These are phyloP conservation scores for Cardamine resedifolia DNA, from an alignment of 345 rosid genomes.

Conservation along the genomic window DNA sequence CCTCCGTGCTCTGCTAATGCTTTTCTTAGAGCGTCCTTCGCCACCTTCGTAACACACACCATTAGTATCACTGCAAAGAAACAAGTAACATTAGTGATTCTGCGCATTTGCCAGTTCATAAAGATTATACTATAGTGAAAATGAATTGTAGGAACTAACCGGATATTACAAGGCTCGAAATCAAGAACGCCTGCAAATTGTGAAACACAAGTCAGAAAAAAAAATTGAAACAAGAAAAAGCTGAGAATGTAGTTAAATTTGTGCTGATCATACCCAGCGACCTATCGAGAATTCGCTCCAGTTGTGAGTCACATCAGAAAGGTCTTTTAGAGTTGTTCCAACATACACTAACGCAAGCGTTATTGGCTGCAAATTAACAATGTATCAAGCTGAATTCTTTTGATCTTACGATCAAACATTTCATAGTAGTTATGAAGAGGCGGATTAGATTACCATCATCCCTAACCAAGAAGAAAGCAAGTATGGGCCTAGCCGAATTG, in stretches of 20 bases:
- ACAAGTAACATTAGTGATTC: constrained; percentile 9
- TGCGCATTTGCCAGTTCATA: constrained; percentile 2
- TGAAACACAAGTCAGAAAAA: constrained; percentile 12
- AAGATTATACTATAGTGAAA: constrained; percentile 9
- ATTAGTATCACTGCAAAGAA: constrained; percentile 69
- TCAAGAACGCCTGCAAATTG: constrained; percentile 61
- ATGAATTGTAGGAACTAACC: constrained; percentile 48
- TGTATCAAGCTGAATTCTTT: constrained; percentile 21
- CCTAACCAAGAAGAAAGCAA: constrained; percentile 98
- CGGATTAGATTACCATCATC: constrained; percentile 70
- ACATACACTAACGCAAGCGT: constrained; percentile 83
- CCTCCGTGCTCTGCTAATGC: constrained; percentile 90
- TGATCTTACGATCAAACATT: background rate
- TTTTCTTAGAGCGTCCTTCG: constrained; percentile 76
- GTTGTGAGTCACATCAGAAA: constrained; percentile 97
- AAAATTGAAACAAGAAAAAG: background rate
- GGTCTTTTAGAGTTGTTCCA: constrained; percentile 97
- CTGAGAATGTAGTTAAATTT: background rate
- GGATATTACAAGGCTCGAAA: constrained; percentile 67
- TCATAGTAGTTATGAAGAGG: background rate
- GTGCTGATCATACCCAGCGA: constrained; percentile 70
- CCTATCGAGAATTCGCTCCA: constrained; percentile 86
- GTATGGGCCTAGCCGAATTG: constrained; percentile 74
- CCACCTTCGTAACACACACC: constrained; percentile 73
- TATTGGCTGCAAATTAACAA: constrained; percentile 68